phyloP scores from a whole-genome alignment of 768 basidiomycete species.

The Xerocomellus amylosporus region DNA sequence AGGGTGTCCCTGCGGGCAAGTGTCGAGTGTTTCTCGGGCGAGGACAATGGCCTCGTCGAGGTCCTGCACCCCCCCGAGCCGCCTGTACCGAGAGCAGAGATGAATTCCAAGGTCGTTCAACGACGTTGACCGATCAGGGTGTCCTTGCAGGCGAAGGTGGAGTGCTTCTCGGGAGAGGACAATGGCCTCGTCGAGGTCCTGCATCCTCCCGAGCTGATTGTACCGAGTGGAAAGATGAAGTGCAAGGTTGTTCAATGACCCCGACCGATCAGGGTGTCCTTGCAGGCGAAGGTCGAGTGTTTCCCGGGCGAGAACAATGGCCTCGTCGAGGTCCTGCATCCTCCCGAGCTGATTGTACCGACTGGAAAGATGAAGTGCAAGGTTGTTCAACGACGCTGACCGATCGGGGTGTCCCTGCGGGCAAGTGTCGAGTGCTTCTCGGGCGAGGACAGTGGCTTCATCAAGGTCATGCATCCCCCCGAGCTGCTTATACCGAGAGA shows the following conservation, averaged over 20 bases:
- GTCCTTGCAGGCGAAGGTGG: neutral
- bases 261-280: too few relatives aligned
- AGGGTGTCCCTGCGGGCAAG: neutral
- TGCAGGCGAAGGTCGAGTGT: neutral
- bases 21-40: neutral
- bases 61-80: neutral
- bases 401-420: neutral
- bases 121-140: neutral
- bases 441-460: neutral
- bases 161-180: neutral
- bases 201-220: too few relatives aligned
- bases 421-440: neutral
- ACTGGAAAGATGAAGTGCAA: neutral
- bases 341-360: neutral
- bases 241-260: too few relatives aligned
- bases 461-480: neutral
- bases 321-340: neutral
- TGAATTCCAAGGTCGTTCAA: neutral
- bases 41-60: neutral
- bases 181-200: neutral
- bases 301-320: neutral
- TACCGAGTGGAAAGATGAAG: too few relatives aligned
- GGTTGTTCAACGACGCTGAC: neutral
- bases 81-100: neutral
- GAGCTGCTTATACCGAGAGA: neutral